phyloP scores from a whole-genome alignment of 2,329 filamentous ascomycete genomes.

The Hyphodiscus sp. region DNA sequence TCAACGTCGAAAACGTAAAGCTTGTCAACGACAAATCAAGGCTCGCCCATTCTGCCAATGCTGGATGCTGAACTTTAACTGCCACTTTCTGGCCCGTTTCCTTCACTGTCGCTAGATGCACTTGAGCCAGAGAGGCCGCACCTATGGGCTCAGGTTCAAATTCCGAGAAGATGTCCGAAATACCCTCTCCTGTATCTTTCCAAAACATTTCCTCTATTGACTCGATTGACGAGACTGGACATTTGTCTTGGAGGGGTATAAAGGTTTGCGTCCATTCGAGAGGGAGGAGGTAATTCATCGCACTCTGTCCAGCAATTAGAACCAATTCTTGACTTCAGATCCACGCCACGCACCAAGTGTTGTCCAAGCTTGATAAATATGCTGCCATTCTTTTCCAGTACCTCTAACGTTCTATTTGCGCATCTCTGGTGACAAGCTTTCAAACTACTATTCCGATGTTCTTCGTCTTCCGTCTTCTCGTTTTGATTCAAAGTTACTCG shows the following conservation, averaged over 20 bases:
- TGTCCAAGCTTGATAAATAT: slow-evolving; percentile 98
- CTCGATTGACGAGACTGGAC: slow-evolving; percentile 82
- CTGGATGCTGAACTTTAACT: slow-evolving; percentile 94
- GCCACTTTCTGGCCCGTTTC: slow-evolving; percentile 81
- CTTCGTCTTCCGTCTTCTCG: slow-evolving; percentile 53
- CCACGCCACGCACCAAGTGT: slow-evolving; percentile 56
- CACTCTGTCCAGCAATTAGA: slow-evolving; percentile 50
- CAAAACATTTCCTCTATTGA: slow-evolving; percentile 84
- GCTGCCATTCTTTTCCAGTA: slow-evolving; percentile 91
- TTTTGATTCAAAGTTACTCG: slow-evolving; percentile 71
- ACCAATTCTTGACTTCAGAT: not conserved
- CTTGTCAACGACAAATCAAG: slow-evolving; percentile 80
- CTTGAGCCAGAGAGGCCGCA: slow-evolving; percentile 88
- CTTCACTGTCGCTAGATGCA: slow-evolving; percentile 79
- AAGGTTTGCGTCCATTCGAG: slow-evolving; percentile 93
- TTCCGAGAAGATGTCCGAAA: slow-evolving; percentile 79
- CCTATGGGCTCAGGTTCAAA: slow-evolving; percentile 80
- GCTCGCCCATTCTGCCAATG: slow-evolving; percentile 80
- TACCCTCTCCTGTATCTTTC: slow-evolving; percentile 69
- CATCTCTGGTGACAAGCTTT: slow-evolving; percentile 88
- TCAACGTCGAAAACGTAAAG: slow-evolving; percentile 85
- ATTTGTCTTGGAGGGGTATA: slow-evolving; percentile 91
- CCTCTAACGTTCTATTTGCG: slow-evolving; percentile 76
- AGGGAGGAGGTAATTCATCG: slow-evolving; percentile 90
- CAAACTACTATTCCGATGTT: slow-evolving; percentile 61